Base-by-base conservation (phyloP, 2,329 filamentous ascomycete species). In the Fusarium nelsonii region DNA sequence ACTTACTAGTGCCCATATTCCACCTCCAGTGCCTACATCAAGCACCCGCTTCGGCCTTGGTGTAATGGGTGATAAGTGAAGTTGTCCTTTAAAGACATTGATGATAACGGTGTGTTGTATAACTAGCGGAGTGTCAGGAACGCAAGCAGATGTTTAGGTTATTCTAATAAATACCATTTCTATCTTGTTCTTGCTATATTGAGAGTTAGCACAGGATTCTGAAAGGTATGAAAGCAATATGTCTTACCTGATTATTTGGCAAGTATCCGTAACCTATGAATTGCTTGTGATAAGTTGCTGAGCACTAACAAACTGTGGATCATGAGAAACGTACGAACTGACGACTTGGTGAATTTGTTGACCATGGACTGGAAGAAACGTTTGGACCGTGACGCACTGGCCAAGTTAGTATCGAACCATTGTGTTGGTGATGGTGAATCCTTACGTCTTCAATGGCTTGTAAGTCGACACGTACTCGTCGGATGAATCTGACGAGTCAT, bases 111-210 rank as follows among this genome's bases (percentile, higher is more conserved):
- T 60, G 49, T 73, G 70, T 39, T 73, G 70, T 20, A 73, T 73
- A 6, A 68, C 70, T 73, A 16, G 49, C n/a, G 50, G 30, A 49
- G 44, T 53, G 46, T 71, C 43, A 73, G 68, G 32, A 48, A 33
- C 8, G 33, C 15, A 59, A 26, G 53, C 37, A 48, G 41, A 30
- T 20, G 10, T 33, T 9, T 23, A 28, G 26, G 16, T 26, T 56
- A n/a, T 23, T 39, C 12, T 28, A 30, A 44, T 18, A 28, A 32
- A 39, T 72, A 72, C 69, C 59, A 72, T 72, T 72, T 62, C 69
- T 57, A 58, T 72, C 69, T 72, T 68, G 63, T 58, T 72, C 69
- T 70, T 72, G 56, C 69, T 72, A 57, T 14, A 52, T 40, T 37
- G 2, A 46, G 56, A 54, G 50, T 71, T 58, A 71, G 69, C 26